phyloP scores from a whole-genome alignment of 176 grass and related monocot species.

The Puya raimondii region DNA sequence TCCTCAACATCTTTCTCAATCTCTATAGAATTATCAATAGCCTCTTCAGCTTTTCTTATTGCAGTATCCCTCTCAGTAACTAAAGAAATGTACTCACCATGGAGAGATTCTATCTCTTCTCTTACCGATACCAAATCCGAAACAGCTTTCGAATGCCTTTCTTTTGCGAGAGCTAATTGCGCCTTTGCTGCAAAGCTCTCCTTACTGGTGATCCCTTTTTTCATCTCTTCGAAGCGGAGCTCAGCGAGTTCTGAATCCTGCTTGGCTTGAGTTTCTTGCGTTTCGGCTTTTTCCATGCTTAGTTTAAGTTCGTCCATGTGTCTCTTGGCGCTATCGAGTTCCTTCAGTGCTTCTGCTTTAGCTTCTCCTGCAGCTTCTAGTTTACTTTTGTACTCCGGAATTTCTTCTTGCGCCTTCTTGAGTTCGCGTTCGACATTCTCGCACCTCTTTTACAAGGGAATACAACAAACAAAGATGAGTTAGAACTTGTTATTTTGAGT shows the following conservation, averaged over 20 bases:
- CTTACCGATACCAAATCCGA: slow-evolving; percentile 52
- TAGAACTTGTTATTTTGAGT: not conserved
- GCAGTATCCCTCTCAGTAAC: slow-evolving; percentile 35
- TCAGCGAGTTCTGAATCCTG: slow-evolving; percentile 57
- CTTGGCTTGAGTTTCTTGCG: slow-evolving; percentile 49
- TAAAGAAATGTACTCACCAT: slow-evolving; percentile 43
- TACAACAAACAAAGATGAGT: not conserved
- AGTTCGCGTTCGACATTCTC: slow-evolving; percentile 44
- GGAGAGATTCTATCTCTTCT: slow-evolving; percentile 48
- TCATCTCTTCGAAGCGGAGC: slow-evolving; percentile 59
- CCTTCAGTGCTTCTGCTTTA: slow-evolving; percentile 35
- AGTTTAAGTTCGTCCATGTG: slow-evolving; percentile 55
- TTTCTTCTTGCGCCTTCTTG: slow-evolving; percentile 40
- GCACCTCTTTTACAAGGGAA: slow-evolving; percentile 21
- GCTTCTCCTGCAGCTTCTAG: slow-evolving; percentile 29
- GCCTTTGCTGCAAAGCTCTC: slow-evolving; percentile 54
- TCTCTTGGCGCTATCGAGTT: slow-evolving; percentile 31
- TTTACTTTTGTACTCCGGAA: slow-evolving; percentile 38
- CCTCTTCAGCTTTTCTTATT: slow-evolving; percentile 39
- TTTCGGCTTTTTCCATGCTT: slow-evolving; percentile 53
- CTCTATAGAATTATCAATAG: slow-evolving; percentile 26
- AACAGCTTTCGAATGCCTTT: slow-evolving; percentile 31
- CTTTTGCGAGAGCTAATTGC: slow-evolving; percentile 52
- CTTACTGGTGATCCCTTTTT: slow-evolving; percentile 34
- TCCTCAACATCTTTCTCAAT: slow-evolving; percentile 52